phyloP scores from a whole-genome alignment of 371 early-diverging fungal species.

The Rhizopus delemar region DNA sequence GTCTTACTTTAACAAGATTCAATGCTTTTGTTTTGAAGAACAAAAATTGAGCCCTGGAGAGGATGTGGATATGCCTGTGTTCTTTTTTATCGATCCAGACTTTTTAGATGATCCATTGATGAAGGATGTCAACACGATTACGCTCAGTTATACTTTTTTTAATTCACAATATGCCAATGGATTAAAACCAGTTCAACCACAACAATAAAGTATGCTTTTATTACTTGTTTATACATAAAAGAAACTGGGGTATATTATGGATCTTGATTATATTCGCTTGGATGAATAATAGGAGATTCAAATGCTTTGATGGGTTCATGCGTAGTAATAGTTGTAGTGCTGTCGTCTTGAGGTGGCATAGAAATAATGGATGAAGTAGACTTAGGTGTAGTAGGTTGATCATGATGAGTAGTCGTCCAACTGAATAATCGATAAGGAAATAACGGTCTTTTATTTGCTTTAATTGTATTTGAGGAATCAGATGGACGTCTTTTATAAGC shows the following conservation, averaged over 20 bases:
- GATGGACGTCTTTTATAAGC: constrained; percentile 10
- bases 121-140: constrained; percentile 93
- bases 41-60: constrained; percentile 90
- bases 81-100: constrained; percentile 98
- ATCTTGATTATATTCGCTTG: constrained; percentile 41
- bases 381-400: neutral
- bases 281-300: constrained; percentile 38
- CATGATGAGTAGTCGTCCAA: neutral
- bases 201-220: neutral
- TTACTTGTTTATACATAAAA: neutral
- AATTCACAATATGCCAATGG: constrained; percentile 65
- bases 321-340: constrained; percentile 7
- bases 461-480: constrained; percentile 4
- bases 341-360: constrained; percentile 7
- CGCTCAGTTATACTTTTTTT: constrained; percentile 92
- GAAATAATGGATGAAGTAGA: constrained; percentile 12
- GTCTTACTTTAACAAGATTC: constrained; percentile 96
- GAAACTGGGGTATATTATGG: neutral
- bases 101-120: constrained; percentile 93
- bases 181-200: constrained; percentile 29
- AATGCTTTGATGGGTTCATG: constrained; percentile 11
- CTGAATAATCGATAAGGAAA: constrained; percentile 6
- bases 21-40: constrained; percentile 99
- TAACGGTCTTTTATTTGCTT: neutral
- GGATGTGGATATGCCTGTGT: constrained; percentile 98